Base-by-base conservation (phyloP, 495 filamentous ascomycete genomes). In the Tetracladium marchalianum region DNA sequence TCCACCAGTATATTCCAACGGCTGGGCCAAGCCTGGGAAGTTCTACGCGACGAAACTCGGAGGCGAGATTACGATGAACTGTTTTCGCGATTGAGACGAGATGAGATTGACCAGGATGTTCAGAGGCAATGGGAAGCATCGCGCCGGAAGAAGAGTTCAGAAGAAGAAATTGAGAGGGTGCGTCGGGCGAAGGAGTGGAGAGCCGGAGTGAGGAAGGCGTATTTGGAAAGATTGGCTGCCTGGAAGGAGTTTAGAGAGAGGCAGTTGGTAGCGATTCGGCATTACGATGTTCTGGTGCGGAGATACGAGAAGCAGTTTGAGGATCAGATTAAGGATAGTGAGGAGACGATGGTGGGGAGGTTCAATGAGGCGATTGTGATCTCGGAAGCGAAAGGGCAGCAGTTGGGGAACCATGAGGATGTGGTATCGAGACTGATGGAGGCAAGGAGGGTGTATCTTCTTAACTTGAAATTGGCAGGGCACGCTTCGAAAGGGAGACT, bases 1-100 rank as follows among this genome's bases (percentile, higher is more conserved):
- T 62, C 67, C 5, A 50, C 48, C 11, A 62, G 71, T 35, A 61
- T 71, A 18, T 82, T 81, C 38, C 52, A 55, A 31, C 19, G 22
- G 11, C n/a, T 55, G 7, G 48, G 10, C 13, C 50, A 55, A 1
- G 49, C 42, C 1, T 44, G 54, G 49, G 42, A 47, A 31, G 44
- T 38, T 7, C 9, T 41, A 22, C 46, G 41, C 41, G 50, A 52
- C 39, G 15, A 36, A 8, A 13, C 11, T 1, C 45, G 24, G 24
- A 34, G 56, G 22, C 31, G 50, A 17, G 38, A 43, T 16, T 52
- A 54, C 18, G 36, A 49, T 18, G 17, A 22, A 12, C 51, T 43
- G 18, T 41, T n/a, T 16, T 50, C 22, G 47, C 51, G 31, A 52
- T 41, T 17, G 43, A 49, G 45, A 11, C 9, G 47, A 32, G 22